phyloP scores from a whole-genome alignment of 116 monocot genomes.

The Trichopus zeylanicus region DNA sequence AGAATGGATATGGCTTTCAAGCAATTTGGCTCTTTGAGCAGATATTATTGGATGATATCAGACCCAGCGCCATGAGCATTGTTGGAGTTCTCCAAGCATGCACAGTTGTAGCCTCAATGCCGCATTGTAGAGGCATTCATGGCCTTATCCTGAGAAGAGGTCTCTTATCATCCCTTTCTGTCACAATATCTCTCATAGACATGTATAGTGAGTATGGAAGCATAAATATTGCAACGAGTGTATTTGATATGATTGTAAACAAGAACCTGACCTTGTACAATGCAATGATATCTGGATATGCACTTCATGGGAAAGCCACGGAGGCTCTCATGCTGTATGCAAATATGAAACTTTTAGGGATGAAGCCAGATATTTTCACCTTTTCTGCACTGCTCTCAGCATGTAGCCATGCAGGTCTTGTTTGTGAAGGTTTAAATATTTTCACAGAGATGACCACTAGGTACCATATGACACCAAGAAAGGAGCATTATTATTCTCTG shows the following conservation, averaged over 20 bases:
- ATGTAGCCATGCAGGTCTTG: constrained; percentile 9
- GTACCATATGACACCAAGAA: constrained; percentile 6
- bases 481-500: constrained; percentile 17
- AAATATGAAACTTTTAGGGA: constrained; percentile 7
- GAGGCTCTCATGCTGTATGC: constrained; percentile 7
- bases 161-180: constrained; percentile 8
- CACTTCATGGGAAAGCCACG: constrained; percentile 11
- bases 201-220: constrained; percentile 40
- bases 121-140: constrained; percentile 22
- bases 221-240: constrained; percentile 8
- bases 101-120: constrained; percentile 7
- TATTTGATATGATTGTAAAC: constrained; percentile 9
- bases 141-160: constrained; percentile 19
- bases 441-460: constrained; percentile 16
- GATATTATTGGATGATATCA: constrained; percentile 17
- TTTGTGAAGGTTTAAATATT: constrained; percentile 11
- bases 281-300: constrained; percentile 18
- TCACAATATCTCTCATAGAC: constrained; percentile 24
- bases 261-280: constrained; percentile 20
- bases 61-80: constrained; percentile 16
- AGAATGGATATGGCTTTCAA: constrained; percentile 24
- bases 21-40: constrained; percentile 19
- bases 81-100: constrained; percentile 22
- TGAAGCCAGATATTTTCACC: constrained; percentile 16
- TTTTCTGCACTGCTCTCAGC: constrained; percentile 13